These are phyloP conservation scores for Rosellinia necatrix DNA, from an alignment of 2,329 filamentous ascomycete species.

Conservation along the genomic window DNA sequence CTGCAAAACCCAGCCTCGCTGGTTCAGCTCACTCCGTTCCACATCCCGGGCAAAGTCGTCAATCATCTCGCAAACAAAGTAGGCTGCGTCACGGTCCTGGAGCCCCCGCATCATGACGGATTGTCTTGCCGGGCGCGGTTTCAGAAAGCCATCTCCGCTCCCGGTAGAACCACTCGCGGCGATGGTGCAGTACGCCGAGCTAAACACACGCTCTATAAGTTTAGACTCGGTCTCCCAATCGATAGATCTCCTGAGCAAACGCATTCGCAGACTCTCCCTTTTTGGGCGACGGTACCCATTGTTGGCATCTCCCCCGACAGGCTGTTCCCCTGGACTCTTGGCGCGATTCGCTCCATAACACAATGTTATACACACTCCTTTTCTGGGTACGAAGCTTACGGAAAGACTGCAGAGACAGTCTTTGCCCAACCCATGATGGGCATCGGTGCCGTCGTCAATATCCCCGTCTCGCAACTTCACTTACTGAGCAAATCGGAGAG, in stretches of 20 bases:
- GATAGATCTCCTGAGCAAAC: no score
- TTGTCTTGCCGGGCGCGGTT: background rate
- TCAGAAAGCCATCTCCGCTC: conserved; percentile 9
- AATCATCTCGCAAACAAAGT: conserved; percentile 17
- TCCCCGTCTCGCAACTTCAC: background rate
- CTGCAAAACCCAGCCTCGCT: conserved; percentile 28
- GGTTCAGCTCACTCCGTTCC: conserved; percentile 8
- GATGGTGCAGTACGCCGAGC: conserved; percentile 3
- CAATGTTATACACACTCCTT: background rate
- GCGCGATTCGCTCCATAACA: background rate
- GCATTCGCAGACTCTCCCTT: no score
- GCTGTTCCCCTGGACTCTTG: background rate
- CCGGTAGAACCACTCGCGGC: conserved; percentile 1
- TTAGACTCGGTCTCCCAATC: conserved; percentile 7
- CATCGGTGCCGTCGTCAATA: background rate
- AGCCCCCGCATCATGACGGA: background rate
- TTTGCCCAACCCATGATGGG: background rate
- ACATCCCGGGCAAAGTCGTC: conserved; percentile 26
- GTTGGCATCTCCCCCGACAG: no score
- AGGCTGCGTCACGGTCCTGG: background rate
- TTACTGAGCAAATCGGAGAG: background rate
- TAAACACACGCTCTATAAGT: conserved; percentile 4
- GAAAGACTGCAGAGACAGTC: background rate
- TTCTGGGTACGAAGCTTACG: background rate
- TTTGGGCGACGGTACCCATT: no score